Evolutionary conservation across 2,329 filamentous ascomycete genomes (phyloP).

Genomic region (Hymenoscyphus scutula): DNA sequence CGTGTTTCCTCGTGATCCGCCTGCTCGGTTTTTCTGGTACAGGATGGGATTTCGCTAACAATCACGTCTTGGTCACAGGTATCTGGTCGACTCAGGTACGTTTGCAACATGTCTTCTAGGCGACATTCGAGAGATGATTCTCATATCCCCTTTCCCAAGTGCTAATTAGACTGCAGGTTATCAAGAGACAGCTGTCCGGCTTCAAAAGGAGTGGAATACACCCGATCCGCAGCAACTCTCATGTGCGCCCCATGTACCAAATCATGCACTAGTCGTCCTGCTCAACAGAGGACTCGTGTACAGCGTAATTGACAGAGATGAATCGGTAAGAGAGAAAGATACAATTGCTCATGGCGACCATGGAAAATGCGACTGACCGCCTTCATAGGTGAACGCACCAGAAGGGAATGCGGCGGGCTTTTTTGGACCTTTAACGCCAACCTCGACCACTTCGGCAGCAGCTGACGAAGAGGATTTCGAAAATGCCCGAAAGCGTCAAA

Average conservation of each 20-base stretch:
- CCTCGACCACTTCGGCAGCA: constrained; percentile 23
- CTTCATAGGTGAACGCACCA: constrained; percentile 19
- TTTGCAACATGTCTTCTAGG: constrained; percentile 15
- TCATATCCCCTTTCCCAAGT: constrained; percentile 6
- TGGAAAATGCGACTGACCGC: constrained; percentile 14
- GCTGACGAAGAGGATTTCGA: constrained; percentile 32
- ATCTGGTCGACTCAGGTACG: constrained; percentile 38
- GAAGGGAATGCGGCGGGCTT: constrained; percentile 29
- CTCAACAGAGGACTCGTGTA: constrained; percentile 64
- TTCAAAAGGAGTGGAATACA: constrained; percentile 67
- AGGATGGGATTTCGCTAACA: constrained; percentile 32
- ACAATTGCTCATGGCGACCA: background rate
- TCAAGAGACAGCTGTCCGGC: constrained; percentile 64
- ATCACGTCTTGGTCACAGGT: constrained; percentile 32
- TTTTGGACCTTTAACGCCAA: constrained; percentile 35
- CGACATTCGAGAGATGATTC: constrained; percentile 4
- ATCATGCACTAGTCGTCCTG: constrained; percentile 60
- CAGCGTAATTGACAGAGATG: constrained; percentile 56
- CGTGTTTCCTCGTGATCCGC: constrained; percentile 40
- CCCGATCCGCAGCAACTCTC: constrained; percentile 60
- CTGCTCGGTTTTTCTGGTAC: constrained; percentile 29
- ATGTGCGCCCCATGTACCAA: constrained; percentile 64
- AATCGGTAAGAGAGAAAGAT: constrained; percentile 8
- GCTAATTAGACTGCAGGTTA: constrained; percentile 50
- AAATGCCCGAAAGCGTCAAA: constrained; percentile 35